phyloP scores from a whole-genome alignment of 768 basidiomycete genomes.

The Pluteus cervinus region DNA sequence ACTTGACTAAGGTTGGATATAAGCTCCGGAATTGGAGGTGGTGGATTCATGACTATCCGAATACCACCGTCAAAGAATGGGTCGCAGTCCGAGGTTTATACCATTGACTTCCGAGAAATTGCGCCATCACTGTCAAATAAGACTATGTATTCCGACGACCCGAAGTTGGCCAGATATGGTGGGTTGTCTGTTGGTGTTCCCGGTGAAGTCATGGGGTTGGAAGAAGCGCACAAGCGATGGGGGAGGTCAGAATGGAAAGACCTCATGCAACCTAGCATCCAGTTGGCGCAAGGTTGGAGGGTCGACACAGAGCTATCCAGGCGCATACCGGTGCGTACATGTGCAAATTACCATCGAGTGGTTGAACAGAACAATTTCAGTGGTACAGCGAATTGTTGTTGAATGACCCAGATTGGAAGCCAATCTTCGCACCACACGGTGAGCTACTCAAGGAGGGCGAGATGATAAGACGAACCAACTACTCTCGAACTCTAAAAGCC shows the following conservation, averaged over 20 bases:
- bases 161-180: constrained; percentile 55
- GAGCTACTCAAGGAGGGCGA: constrained; percentile 70
- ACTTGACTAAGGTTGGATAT: constrained; percentile 5
- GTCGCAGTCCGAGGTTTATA: constrained; percentile 52
- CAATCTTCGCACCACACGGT: constrained; percentile 80
- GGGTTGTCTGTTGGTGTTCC: constrained; percentile 89
- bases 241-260: constrained; percentile 74
- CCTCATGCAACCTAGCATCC: constrained; percentile 68
- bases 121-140: constrained; percentile 68
- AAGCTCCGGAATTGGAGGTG: constrained; percentile 71
- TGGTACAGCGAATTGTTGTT: constrained; percentile 53
- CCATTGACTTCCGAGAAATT: constrained; percentile 85
- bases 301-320: constrained; percentile 73
- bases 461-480: constrained; percentile 61
- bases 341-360: constrained; percentile 1
- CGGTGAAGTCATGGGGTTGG: constrained; percentile 83
- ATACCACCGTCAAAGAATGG: constrained; percentile 47
- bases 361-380: constrained; percentile 16
- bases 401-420: constrained; percentile 64
- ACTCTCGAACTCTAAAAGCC: constrained; percentile 66
- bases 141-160: constrained; percentile 67
- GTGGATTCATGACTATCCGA: constrained; percentile 82
- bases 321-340: constrained; percentile 51
- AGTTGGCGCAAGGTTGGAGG: constrained; percentile 74
- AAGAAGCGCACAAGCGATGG: constrained; percentile 79